These are phyloP conservation scores for Xylaria longipes DNA, from an alignment of 495 filamentous ascomycete species.

Conservation along the genomic window DNA sequence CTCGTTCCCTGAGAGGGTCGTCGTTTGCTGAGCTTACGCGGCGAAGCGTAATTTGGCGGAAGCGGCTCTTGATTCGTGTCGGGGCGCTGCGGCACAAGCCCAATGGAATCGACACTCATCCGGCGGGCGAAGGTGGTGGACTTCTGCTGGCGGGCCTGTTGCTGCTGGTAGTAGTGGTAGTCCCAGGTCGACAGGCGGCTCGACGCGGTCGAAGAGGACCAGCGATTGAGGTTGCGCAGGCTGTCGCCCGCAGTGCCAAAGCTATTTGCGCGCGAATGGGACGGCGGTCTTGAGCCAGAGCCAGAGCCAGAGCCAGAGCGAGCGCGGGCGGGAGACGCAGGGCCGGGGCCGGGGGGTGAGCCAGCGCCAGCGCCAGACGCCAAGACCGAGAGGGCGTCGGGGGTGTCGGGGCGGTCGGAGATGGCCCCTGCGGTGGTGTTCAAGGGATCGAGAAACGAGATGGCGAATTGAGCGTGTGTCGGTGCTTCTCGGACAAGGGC, in stretches of 20 bases:
- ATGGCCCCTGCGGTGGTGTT: conserved; percentile 32
- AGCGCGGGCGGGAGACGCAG: neutral
- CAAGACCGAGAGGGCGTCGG: conserved; percentile 20
- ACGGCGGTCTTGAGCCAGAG: conserved; percentile 33
- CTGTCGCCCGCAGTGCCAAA: conserved; percentile 63
- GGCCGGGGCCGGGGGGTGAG: conserved; percentile 23
- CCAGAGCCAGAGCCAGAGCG: neutral
- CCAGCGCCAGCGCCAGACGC: conserved; percentile 15
- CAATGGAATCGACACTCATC: conserved; percentile 51
- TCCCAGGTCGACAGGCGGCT: conserved; percentile 64
- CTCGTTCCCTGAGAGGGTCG: conserved; percentile 31
- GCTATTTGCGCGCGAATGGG: conserved; percentile 53
- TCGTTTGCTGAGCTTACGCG: conserved; percentile 34
- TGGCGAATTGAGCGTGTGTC: conserved; percentile 38
- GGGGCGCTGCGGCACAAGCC: conserved; percentile 34
- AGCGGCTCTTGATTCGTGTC: conserved; percentile 18
- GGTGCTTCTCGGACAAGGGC: conserved; percentile 36
- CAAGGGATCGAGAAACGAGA: conserved; percentile 38
- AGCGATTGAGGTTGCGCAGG: conserved; percentile 77
- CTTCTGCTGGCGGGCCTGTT: conserved; percentile 25
- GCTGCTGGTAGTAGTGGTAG: conserved; percentile 22
- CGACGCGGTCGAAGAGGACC: conserved; percentile 79
- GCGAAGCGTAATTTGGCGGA: conserved; percentile 33
- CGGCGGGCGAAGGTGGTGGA: conserved; percentile 47
- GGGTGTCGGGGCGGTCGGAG: conserved; percentile 41